Base-by-base conservation (phyloP, 2,329 filamentous ascomycete genomes). In the Phaeosphaeriaceae sp. region DNA sequence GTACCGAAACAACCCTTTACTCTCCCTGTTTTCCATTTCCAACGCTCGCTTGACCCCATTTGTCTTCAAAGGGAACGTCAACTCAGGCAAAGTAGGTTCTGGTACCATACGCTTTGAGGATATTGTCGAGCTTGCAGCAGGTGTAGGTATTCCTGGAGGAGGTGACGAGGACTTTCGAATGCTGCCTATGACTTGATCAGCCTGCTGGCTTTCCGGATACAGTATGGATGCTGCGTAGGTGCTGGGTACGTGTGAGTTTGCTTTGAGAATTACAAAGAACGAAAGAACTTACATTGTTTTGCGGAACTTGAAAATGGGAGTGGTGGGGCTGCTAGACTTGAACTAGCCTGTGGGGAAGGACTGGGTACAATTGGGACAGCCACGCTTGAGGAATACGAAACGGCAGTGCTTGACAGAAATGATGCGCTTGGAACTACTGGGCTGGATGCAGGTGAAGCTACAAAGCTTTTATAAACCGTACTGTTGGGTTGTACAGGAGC, bases 141-240 rank as follows among this genome's bases (percentile, higher is more conserved):
- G 11, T 8, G 34, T 16, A 13, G 11, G 11, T 5, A 16, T 11
- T 20, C 12, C n/a, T 5, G 18, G 15, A 15, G 28, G 29, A n/a
- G 40, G 23, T 11, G 23, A 26, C 23, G 23, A 26, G 5, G 23
- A 26, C 2, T 26, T 8, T 8, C 23, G 23, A 26, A 11, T 11
- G 23, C 23, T 26, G 23, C 23, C 23, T 26, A 23, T 42, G 17
- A 7, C 15, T 33, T 6, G 12, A 29, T n/a, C 7, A 13, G 15
- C 8, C 18, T 20, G n/a, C 38, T 42, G 20, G 28, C 17, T 13
- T 44, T 44, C 20, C 34, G 35, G 7, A 9, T 16, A 18, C 46
- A 48, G 28, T 39, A 39, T 2, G 46, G 28, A 35, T 44, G 40
- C 20, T 15, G 15, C 4, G 46, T 37, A 16, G 33, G 23, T 3